Percentiles rank a stretch among this genome's conserved stretches.
Evolutionary conservation across 2,329 filamentous ascomycete species (phyloP).

Genomic region (Ceratocystis cubensis): DNA sequence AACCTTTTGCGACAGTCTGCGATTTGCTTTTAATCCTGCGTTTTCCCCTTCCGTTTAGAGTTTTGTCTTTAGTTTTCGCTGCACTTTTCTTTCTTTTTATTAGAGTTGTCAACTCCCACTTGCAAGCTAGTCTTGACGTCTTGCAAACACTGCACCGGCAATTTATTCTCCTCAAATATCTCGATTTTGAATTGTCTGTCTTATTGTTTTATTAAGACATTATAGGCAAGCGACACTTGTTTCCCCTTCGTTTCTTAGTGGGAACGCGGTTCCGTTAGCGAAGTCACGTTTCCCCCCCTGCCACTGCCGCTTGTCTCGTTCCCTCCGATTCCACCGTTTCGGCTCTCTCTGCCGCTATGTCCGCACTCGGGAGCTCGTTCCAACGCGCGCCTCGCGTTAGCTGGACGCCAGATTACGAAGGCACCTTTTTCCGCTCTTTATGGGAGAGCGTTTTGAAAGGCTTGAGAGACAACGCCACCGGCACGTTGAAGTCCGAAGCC

Average conservation of each 20-base stretch:
- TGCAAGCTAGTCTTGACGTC: background rate
- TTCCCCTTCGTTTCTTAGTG: conserved; percentile 1
- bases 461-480: conserved; percentile 43
- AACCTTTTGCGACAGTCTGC: background rate
- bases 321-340: background rate
- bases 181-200: background rate
- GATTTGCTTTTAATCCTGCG: conserved; percentile 13
- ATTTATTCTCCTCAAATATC: background rate
- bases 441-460: conserved; percentile 45
- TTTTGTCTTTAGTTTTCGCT: background rate
- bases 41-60: conserved; percentile 4
- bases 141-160: background rate
- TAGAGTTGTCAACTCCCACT: background rate
- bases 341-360: background rate
- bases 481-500: conserved; percentile 44
- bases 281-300: background rate
- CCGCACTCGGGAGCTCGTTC: background rate
- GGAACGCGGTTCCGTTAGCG: conserved; percentile 1
- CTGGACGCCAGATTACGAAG: conserved; percentile 47
- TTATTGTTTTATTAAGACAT: too few relatives aligned
- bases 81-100: conserved; percentile 5
- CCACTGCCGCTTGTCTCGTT: background rate
- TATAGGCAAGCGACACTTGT: too few relatives aligned
- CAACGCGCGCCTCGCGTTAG: conserved; percentile 42
- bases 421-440: conserved; percentile 48